A percentile compares a stretch with the other conserved stretches of the same genome.
phyloP scores from a whole-genome alignment of 2,329 filamentous ascomycete species.

The Pseudopyricularia cyperi region DNA sequence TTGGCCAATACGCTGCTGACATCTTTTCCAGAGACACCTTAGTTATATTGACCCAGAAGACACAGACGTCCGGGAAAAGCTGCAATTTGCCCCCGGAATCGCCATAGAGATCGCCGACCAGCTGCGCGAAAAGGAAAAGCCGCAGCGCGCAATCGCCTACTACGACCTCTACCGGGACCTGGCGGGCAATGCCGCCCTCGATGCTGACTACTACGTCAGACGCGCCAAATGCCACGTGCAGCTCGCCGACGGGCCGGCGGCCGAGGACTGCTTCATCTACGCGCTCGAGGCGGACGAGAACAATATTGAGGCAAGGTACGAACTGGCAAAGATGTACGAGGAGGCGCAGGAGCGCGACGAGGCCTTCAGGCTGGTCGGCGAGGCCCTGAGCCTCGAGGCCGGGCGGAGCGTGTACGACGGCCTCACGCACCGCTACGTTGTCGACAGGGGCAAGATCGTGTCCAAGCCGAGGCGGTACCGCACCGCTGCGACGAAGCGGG shows the following conservation, averaged over 20 bases:
- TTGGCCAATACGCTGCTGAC: neutral
- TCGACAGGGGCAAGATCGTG: slow-evolving; percentile 9
- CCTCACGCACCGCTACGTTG: slow-evolving; percentile 7
- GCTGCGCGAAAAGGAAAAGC: slow-evolving; percentile 24
- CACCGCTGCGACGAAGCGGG: neutral
- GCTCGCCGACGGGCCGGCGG: slow-evolving; percentile 49
- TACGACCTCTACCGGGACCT: slow-evolving; percentile 40
- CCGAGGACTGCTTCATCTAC: slow-evolving; percentile 64
- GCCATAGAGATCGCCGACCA: slow-evolving; percentile 52
- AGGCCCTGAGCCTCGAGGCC: slow-evolving; percentile 55
- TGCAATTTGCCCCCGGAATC: slow-evolving; percentile 64
- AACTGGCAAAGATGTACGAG: slow-evolving; percentile 77
- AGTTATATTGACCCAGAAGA: slow-evolving; percentile 56
- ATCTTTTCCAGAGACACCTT: slow-evolving; percentile 36
- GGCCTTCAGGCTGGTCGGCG: slow-evolving; percentile 63
- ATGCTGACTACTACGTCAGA: slow-evolving; percentile 38
- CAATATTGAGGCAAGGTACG: slow-evolving; percentile 63
- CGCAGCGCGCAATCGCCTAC: slow-evolving; percentile 35
- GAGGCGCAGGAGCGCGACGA: slow-evolving; percentile 58
- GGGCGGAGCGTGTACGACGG: slow-evolving; percentile 16
- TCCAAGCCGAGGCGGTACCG: slow-evolving; percentile 9
- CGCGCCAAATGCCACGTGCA: slow-evolving; percentile 58
- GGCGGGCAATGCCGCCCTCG: slow-evolving; percentile 24
- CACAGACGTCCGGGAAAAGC: slow-evolving; percentile 27
- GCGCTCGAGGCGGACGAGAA: slow-evolving; percentile 60